Percentiles rank a stretch among this genome's conserved stretches.
Conservation (phyloP, 2,329 filamentous ascomycete genomes). For the Decorospora gaudefroyi region DNA sequence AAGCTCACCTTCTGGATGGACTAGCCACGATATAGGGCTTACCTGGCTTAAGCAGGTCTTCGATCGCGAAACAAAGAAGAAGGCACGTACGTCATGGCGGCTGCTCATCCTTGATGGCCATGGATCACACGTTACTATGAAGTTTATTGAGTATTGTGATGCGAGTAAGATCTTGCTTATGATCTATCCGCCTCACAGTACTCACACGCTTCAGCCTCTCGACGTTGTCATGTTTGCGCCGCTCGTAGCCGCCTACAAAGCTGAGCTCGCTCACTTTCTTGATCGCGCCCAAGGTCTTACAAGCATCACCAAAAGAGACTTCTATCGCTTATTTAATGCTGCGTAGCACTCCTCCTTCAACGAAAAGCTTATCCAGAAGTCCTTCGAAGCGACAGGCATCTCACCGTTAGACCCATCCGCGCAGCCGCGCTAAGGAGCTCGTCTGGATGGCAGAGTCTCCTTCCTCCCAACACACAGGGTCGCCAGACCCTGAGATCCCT, state of each 20-base stretch:
- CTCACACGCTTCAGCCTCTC: slow-evolving; percentile 9
- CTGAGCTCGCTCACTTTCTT: no score
- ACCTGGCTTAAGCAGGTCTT: slow-evolving; percentile 9
- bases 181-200: slow-evolving; percentile 2
- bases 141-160: slow-evolving; percentile 39
- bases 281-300: no score
- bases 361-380: no score
- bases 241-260: not conserved
- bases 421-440: not conserved
- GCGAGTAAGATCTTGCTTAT: not conserved
- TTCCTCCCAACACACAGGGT: not conserved
- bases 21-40: not conserved
- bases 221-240: slow-evolving; percentile 8
- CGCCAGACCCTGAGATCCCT: not conserved
- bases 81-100: slow-evolving; percentile 33
- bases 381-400: no score
- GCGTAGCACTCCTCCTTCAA: no score
- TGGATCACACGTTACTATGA: slow-evolving; percentile 36
- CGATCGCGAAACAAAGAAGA: slow-evolving; percentile 18
- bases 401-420: no score
- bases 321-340: no score
- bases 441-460: not conserved
- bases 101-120: slow-evolving; percentile 48
- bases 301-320: no score
- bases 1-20: slow-evolving; percentile 2